These are phyloP conservation scores for Ophiosphaerella narmari DNA, from an alignment of 2,329 filamentous ascomycete genomes.

Conservation along the genomic window DNA sequence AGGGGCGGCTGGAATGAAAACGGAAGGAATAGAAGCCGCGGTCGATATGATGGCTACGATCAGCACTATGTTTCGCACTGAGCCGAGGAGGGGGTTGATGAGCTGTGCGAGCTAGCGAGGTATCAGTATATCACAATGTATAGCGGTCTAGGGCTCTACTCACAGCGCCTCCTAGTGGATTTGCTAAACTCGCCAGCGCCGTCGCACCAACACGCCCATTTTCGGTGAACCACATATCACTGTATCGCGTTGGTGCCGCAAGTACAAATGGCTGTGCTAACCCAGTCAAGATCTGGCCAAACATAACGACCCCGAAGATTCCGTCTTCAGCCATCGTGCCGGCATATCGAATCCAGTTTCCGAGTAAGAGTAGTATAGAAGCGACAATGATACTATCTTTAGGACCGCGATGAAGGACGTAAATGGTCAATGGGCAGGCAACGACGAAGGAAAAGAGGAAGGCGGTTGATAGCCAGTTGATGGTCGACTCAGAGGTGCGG, in stretches of 20 bases:
- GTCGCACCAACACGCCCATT: slow-evolving; percentile 84
- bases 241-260: slow-evolving; percentile 85
- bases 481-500: slow-evolving; percentile 69
- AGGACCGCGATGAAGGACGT: slow-evolving; percentile 78
- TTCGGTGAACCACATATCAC: slow-evolving; percentile 92
- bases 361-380: slow-evolving; percentile 73
- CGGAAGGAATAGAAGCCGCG: slow-evolving; percentile 70
- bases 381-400: slow-evolving; percentile 76
- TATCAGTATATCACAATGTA: slow-evolving; percentile 14
- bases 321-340: slow-evolving; percentile 65
- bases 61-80: slow-evolving; percentile 80
- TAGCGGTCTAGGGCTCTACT: slow-evolving; percentile 8
- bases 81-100: slow-evolving; percentile 77
- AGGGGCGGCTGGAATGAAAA: slow-evolving; percentile 78
- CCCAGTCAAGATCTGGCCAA: slow-evolving; percentile 88
- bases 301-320: slow-evolving; percentile 77
- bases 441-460: slow-evolving; percentile 85
- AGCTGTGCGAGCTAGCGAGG: slow-evolving; percentile 67
- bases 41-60: slow-evolving; percentile 83
- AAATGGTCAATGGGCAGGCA: slow-evolving; percentile 71
- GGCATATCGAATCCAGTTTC: slow-evolving; percentile 90
- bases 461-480: slow-evolving; percentile 92
- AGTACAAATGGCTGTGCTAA: slow-evolving; percentile 92
- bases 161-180: slow-evolving; percentile 86
- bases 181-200: slow-evolving; percentile 81